phyloP scores from a whole-genome alignment of 1,284 basidiomycete species.

The Naganishia sp. region DNA sequence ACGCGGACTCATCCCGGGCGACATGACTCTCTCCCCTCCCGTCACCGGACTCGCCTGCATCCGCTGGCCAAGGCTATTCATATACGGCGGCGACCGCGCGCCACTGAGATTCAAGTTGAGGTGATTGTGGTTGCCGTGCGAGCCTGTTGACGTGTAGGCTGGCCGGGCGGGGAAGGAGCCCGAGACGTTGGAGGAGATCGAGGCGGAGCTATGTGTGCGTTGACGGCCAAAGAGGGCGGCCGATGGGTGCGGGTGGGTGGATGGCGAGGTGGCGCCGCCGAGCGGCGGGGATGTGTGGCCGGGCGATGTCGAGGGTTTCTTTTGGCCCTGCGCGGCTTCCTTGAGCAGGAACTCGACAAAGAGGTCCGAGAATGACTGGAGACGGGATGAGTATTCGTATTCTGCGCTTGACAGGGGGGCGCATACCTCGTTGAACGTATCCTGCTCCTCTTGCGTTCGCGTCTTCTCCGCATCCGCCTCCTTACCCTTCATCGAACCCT shows the following conservation, averaged over 20 bases:
- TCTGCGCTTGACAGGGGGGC: slow-evolving; percentile 23
- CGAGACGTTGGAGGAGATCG: slow-evolving; percentile 10
- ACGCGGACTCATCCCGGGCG: not conserved
- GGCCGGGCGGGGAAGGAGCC: slow-evolving; percentile 6
- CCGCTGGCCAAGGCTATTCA: slow-evolving; percentile 22
- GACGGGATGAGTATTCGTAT: not conserved
- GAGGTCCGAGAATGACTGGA: slow-evolving; percentile 86
- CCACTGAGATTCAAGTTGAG: slow-evolving; percentile 33
- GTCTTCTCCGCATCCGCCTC: slow-evolving; percentile 60
- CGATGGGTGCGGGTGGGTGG: not conserved
- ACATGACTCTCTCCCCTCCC: not conserved
- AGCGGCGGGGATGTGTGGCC: not conserved
- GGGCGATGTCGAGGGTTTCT: not conserved
- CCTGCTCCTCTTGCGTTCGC: slow-evolving; percentile 49
- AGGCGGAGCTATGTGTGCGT: slow-evolving; percentile 11
- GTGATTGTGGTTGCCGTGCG: slow-evolving; percentile 25
- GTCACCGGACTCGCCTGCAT: not conserved
- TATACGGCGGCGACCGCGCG: slow-evolving; percentile 26
- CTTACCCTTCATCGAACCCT: slow-evolving; percentile 29
- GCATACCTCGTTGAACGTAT: slow-evolving; percentile 53
- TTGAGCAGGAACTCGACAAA: slow-evolving; percentile 96
- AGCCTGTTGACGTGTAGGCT: slow-evolving; percentile 7
- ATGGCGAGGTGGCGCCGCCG: slow-evolving; percentile 1
- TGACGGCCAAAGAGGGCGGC: slow-evolving; percentile 10
- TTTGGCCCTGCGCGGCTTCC: slow-evolving; percentile 64